Conservation (phyloP, 2,329 filamentous ascomycete genomes). For the Sporothrix protearum region DNA sequence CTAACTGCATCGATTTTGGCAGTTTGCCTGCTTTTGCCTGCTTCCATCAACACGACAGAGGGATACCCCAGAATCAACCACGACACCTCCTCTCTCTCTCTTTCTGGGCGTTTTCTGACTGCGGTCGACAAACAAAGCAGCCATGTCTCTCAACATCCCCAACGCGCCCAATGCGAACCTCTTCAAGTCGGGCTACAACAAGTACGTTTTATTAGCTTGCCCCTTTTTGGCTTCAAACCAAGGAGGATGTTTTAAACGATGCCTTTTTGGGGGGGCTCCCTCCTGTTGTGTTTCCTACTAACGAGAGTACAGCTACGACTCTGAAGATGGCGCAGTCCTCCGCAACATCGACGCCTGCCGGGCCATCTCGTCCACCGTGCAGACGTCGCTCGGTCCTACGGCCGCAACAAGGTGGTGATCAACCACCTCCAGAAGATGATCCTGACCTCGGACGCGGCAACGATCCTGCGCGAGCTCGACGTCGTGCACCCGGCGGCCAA, state of each 20-base stretch:
- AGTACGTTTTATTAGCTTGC: slow-evolving; percentile 53
- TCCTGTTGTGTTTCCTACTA: slow-evolving; percentile 27
- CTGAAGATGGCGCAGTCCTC: slow-evolving; percentile 96
- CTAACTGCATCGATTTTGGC: slow-evolving; percentile 3
- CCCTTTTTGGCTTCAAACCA: slow-evolving; percentile 25
- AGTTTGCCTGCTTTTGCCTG: neutral
- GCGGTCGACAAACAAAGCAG: slow-evolving; percentile 21
- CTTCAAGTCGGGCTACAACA: slow-evolving; percentile 96
- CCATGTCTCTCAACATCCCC: slow-evolving; percentile 95
- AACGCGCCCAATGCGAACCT: slow-evolving; percentile 88
- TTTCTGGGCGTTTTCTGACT: neutral
- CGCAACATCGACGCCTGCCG: slow-evolving; percentile 98
- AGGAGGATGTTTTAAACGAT: neutral
- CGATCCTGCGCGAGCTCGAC: slow-evolving; percentile 94
- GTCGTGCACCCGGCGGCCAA: slow-evolving; percentile 98
- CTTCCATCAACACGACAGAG: slow-evolving; percentile 10
- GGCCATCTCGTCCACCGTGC: slow-evolving; percentile 90
- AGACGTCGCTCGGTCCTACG: slow-evolving; percentile 94
- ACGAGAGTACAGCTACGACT: slow-evolving; percentile 71
- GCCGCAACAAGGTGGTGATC: slow-evolving; percentile 99
- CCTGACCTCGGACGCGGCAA: slow-evolving; percentile 93
- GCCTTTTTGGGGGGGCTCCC: slow-evolving; percentile 13
- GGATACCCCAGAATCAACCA: neutral
- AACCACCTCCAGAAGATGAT: slow-evolving; percentile 99
- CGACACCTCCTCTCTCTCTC: neutral